These are phyloP conservation scores for Penicillium dipodomyicola DNA, from an alignment of 495 filamentous ascomycete species.

Conservation along the genomic window DNA sequence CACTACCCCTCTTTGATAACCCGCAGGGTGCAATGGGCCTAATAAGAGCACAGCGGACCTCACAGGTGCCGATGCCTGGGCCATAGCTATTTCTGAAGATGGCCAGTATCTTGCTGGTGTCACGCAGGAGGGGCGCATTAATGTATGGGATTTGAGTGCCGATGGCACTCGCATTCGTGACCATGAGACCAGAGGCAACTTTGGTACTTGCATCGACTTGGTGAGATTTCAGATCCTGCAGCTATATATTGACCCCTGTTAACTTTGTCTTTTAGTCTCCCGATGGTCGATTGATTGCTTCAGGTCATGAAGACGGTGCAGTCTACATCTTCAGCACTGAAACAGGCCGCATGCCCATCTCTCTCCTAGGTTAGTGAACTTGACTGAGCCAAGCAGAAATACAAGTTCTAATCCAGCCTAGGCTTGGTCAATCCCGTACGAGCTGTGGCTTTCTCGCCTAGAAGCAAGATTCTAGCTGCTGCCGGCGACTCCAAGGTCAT, in stretches of 20 bases:
- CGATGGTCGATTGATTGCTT: slow-evolving; percentile 83
- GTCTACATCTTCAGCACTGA: slow-evolving; percentile 94
- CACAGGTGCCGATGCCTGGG: slow-evolving; percentile 66
- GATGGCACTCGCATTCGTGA: slow-evolving; percentile 62
- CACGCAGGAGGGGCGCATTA: slow-evolving; percentile 78
- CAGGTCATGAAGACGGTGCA: slow-evolving; percentile 89
- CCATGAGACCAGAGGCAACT: slow-evolving; percentile 87
- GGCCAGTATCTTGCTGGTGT: slow-evolving; percentile 79
- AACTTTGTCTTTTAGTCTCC: slow-evolving; percentile 46
- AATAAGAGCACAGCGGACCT: slow-evolving; percentile 20
- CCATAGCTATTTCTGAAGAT: slow-evolving; percentile 75
- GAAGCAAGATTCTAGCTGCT: slow-evolving; percentile 80
- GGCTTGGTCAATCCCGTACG: slow-evolving; percentile 84
- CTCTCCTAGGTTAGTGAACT: slow-evolving; percentile 66
- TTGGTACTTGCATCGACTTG: slow-evolving; percentile 85
- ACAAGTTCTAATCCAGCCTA: slow-evolving; percentile 30
- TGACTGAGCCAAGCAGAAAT: not conserved
- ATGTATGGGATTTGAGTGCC: slow-evolving; percentile 74
- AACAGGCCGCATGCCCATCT: slow-evolving; percentile 80
- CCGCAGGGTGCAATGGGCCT: slow-evolving; percentile 4
- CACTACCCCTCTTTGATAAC: not conserved
- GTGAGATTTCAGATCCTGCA: slow-evolving; percentile 36
- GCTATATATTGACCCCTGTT: slow-evolving; percentile 7
- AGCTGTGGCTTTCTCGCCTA: slow-evolving; percentile 81
- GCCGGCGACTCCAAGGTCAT: slow-evolving; percentile 88